Evolutionary conservation across 2,329 filamentous ascomycete species (phyloP), one percentile per base, ranked within the genome.

Genomic region (Chlorencoelia australis): DNA sequence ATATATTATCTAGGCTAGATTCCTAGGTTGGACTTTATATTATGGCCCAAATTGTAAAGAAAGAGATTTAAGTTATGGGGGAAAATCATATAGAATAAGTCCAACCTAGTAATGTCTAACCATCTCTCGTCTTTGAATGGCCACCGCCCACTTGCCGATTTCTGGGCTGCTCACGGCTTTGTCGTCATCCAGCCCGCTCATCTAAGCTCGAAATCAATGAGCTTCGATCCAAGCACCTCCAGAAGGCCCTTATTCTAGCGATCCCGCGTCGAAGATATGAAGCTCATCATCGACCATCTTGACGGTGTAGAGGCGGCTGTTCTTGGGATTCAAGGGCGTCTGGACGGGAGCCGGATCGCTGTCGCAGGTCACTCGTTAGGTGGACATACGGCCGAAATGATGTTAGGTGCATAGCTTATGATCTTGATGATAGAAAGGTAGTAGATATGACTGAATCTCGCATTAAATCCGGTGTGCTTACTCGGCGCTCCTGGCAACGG

Each of bases 121-220:
- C 52, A 58, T 39, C 53, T 65, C 17, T 61, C 59, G 11, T 65
- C 62, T 2, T 51, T 61, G 4, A 53, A 65, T 25, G 63, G 62
- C n/a, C 64, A 63, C 38, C 53, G 52, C 3, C 63, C 63, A 3
- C 46, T 65, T 4, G 56, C 51, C 36, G 55, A 63, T 33, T 65
- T 65, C 51, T 64, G 56, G 52, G 61, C 62, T 4, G 50, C 56
- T 13, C 61, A 60, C 30, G 62, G 62, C 35, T 65, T 65, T 45
- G 59, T 54, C 0, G 63, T 66, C 4, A 48, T 66, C 8, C 62
- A 66, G 39, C 63, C 63, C 3, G 64, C 62, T 3, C 62, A 64
- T 41, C 47, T 65, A 3, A 56, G 51, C 34, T 64, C 62, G 15
- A 44, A 45, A 25, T 54, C 53, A 3, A 49, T 62, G 3, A 43